Conservation (phyloP, 116 monocot genomes). For the Cymodocea nodosa region DNA sequence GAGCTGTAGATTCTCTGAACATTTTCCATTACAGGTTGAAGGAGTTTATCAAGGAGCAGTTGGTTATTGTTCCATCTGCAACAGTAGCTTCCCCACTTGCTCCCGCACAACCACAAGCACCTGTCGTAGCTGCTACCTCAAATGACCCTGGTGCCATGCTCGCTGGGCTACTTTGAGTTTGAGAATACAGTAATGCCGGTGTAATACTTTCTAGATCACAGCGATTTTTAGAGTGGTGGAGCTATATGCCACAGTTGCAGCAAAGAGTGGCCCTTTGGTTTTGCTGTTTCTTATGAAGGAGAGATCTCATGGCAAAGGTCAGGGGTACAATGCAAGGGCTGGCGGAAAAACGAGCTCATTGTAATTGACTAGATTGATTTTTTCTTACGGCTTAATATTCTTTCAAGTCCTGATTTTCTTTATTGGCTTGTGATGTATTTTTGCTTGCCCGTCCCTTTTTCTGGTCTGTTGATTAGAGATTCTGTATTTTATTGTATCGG, state of each 20-base stretch:
- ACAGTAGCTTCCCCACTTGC: slow-evolving; percentile 14
- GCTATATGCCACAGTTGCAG: background rate
- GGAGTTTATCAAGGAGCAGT: slow-evolving; percentile 85
- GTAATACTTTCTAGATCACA: slow-evolving; percentile 78
- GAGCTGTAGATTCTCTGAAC: background rate
- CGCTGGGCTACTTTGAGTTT: slow-evolving; percentile 70
- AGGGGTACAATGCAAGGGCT: slow-evolving; percentile 16
- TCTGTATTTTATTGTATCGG: background rate
- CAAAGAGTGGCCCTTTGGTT: background rate
- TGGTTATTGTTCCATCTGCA: slow-evolving; percentile 52
- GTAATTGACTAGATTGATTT: slow-evolving; percentile 2
- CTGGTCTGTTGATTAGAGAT: background rate
- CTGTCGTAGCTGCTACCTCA: slow-evolving; percentile 18
- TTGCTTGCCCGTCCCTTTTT: background rate
- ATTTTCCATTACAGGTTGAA: slow-evolving; percentile 52
- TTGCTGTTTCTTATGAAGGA: background rate
- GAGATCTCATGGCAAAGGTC: background rate
- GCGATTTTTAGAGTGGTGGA: background rate
- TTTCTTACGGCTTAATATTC: slow-evolving; percentile 3
- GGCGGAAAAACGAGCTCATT: slow-evolving; percentile 8
- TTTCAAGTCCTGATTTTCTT: background rate
- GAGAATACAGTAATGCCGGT: slow-evolving; percentile 9
- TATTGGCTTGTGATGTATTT: background rate
- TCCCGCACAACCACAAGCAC: slow-evolving; percentile 35
- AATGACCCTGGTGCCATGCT: slow-evolving; percentile 86